Evolutionary conservation across 2,329 filamentous ascomycete genomes (phyloP), one percentile per base, ranked within the genome.

Genomic region (Diaporthe nobilis): DNA sequence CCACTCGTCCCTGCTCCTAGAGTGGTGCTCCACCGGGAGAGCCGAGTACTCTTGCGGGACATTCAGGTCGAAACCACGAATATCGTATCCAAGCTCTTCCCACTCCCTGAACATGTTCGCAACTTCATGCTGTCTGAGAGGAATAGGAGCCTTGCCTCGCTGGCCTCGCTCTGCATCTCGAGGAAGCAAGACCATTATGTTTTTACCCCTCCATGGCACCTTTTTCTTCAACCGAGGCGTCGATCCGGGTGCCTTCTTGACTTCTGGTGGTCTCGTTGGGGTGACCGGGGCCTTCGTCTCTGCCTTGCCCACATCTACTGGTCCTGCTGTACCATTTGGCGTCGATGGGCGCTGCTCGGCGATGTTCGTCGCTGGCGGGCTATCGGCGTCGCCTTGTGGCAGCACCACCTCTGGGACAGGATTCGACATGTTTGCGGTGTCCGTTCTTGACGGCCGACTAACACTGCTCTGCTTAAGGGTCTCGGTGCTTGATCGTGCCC

Each of bases 191-290:
- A 96, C 92, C 79, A 94, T 84, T 72, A 95, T 94, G 76, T 91
- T 92, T 85, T 95, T 95, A 20, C 92, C 93, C 80, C 90, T 93
- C 93, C 94, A 95, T 61, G 89, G 88, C 3, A 96, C 87, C 84
- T 93, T 94, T 82, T 94, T 95, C 85, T 90, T 94, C 10, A 90
- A 78, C 17, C 90, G 86, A n/a, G 90, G 90, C 8, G 90, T 90
- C 63, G 85, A 82, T 3, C 84, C 82, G 8, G 84, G 81, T 37
- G 85, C 85, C 71, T 84, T 78, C 76, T 86, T 87, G 28, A 75
- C 80, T 13, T 80, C 78, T 22, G 82, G 82, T 20, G 82, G 82
- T 20, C 78, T 78, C 42, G 77, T 75, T 1, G 82, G 81, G 9
- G 82, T 83, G 20, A 76, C 71, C 28, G 81, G 79, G 10, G 53